Base-by-base conservation (phyloP, 768 basidiomycete species). In the Sporobolomyces roseus region DNA sequence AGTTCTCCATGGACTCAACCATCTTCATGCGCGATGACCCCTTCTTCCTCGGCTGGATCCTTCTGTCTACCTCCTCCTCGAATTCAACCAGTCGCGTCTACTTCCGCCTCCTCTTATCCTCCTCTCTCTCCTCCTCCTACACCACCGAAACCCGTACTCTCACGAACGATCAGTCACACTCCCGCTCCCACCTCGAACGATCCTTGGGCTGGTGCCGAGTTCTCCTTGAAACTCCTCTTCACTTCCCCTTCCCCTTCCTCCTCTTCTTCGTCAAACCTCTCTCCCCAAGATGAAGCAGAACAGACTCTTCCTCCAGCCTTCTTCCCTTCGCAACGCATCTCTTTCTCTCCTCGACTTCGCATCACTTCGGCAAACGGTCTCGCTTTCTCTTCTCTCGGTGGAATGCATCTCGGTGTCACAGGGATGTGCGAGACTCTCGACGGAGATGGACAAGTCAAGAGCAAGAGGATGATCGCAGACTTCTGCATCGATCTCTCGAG, bases 361-460 rank as follows among this genome's bases (percentile, higher is more conserved):
- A 67, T 76, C 66, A 64, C 64, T 19, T 68, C 70, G 3, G 25
- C 50, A 1, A 61, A 58, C 35, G 75, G 75, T 1, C 63, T 73
- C 36, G 63, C 72, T 1, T 76, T 53, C 68, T 65, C 68, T 19
- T 69, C 71, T 17, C 68, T 76, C 48, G 66, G 74, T 12, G 75
- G 75, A 9, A 75, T 76, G 74, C 69, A 72, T 63, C 67, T 76
- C 46, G 74, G 73, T 30, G 75, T 75, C 2, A 76, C 75, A 32
- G 75, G 75, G 7, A 72, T 74, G 63, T 69, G 73, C 56, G 74
- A 76, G 59, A 68, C 65, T 29, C 70, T 76, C 53, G 72, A 71
- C 51, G 46, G 19, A 12, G 66, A 71, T 19, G 74, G 74, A 17
- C 50, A 36, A 52, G 65, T 76, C 74, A 76, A 70, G 65, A 63